Conservation (phyloP, 2,329 filamentous ascomycete genomes). For the Verticillium dahliae region DNA sequence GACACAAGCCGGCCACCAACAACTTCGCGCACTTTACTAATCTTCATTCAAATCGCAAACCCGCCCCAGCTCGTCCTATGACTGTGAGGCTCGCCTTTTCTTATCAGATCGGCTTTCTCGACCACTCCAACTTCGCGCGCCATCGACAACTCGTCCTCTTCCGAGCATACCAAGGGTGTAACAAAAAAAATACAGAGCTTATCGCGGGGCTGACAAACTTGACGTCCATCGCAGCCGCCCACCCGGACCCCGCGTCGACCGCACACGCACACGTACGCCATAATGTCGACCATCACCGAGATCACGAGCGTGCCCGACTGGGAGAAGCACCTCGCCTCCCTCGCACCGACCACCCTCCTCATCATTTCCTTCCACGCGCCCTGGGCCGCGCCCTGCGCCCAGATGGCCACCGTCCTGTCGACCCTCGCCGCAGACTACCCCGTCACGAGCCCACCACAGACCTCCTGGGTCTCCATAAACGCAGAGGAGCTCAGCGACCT, state of each 20-base stretch:
- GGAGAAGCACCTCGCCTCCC: slow-evolving; percentile 57
- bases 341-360: slow-evolving; percentile 65
- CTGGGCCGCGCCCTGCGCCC: slow-evolving; percentile 92
- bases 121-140: background rate
- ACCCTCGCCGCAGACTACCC: slow-evolving; percentile 85
- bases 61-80: slow-evolving; percentile 11
- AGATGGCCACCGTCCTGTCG: slow-evolving; percentile 83
- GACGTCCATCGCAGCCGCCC: background rate
- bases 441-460: slow-evolving; percentile 54
- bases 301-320: slow-evolving; percentile 71
- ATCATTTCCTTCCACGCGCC: slow-evolving; percentile 93
- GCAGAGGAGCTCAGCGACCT: slow-evolving; percentile 91
- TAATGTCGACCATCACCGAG: slow-evolving; percentile 72
- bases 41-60: background rate
- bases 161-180: background rate
- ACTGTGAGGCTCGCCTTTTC: background rate
- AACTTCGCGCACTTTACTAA: background rate
- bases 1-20: background rate
- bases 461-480: slow-evolving; percentile 85
- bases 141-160: background rate
- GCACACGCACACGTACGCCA: slow-evolving; percentile 10
- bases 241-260: background rate
- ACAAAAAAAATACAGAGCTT: background rate
- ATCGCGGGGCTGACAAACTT: background rate
- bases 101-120: background rate